Percentiles rank a stretch among this genome's conserved stretches.
Evolutionary conservation across 176 grass and related monocot species (phyloP).

Genomic region (Carex cristatella): DNA sequence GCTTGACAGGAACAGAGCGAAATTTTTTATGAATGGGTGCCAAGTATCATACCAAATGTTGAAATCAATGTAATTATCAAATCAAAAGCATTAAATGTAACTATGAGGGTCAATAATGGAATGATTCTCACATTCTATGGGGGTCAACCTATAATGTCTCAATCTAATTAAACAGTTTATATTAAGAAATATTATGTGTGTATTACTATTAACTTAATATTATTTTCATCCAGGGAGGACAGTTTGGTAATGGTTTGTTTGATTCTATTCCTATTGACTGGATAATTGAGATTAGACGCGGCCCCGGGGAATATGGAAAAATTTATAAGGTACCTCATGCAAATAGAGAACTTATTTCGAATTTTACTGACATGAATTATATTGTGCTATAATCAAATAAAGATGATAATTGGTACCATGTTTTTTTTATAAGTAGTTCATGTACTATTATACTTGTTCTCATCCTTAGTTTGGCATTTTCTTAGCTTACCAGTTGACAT

Average conservation of each 20-base stretch:
- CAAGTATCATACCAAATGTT: not conserved
- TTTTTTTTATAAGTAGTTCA: not conserved
- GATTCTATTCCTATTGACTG: conserved; percentile 1
- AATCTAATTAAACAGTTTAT: no score
- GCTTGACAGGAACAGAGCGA: not conserved
- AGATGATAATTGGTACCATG: not conserved
- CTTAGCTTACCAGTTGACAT: not conserved
- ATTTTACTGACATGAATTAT: not conserved
- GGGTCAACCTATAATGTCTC: not conserved
- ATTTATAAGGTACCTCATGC: conserved; percentile 12
- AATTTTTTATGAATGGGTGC: not conserved
- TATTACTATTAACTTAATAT: not conserved
- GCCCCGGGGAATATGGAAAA: not conserved
- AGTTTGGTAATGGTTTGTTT: not conserved
- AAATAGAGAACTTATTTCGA: not conserved
- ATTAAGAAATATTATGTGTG: not conserved
- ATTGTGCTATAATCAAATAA: no score
- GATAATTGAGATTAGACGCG: conserved; percentile 11
- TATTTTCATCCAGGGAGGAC: not conserved
- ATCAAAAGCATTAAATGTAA: not conserved
- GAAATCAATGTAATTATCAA: not conserved
- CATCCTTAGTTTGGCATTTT: no score
- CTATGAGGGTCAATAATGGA: not conserved
- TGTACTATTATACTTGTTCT: not conserved
- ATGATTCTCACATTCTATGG: not conserved